phyloP scores from a whole-genome alignment of 495 filamentous ascomycete genomes.

The Apiosordaria backusii region DNA sequence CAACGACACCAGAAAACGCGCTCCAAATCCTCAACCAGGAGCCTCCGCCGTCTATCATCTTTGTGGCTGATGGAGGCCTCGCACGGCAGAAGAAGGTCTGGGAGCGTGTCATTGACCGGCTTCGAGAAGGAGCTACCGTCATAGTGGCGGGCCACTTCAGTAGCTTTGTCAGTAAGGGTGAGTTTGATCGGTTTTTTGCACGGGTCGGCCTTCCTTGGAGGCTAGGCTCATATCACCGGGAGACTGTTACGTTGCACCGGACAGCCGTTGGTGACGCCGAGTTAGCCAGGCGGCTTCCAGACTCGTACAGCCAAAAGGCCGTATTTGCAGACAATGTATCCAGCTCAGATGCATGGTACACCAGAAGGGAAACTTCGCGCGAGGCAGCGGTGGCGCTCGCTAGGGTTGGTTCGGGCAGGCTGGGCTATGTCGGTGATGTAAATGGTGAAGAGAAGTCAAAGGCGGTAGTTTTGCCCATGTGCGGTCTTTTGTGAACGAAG shows the following conservation, averaged over 20 bases:
- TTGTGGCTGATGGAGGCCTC: constrained; percentile 21
- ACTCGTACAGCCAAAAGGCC: constrained; percentile 44
- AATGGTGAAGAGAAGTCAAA: constrained; percentile 39
- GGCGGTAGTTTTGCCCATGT: constrained; percentile 40
- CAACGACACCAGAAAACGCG: constrained; percentile 8
- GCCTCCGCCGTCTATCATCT: constrained; percentile 16
- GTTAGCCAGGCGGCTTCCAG: constrained; percentile 25
- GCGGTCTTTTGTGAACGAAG: constrained; percentile 25
- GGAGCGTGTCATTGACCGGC: constrained; percentile 16
- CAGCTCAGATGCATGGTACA: constrained; percentile 20
- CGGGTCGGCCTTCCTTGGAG: constrained; percentile 40
- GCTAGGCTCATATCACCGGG: constrained; percentile 34
- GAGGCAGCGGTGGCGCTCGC: constrained; percentile 37
- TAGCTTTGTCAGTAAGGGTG: constrained; percentile 21
- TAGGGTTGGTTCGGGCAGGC: constrained; percentile 35
- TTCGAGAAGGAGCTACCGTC: constrained; percentile 27
- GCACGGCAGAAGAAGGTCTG: constrained; percentile 14
- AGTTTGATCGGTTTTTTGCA: constrained; percentile 27
- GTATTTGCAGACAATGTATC: constrained; percentile 39
- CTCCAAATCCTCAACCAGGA: constrained; percentile 15
- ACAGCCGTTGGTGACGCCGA: constrained; percentile 21
- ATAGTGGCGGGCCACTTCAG: constrained; percentile 35
- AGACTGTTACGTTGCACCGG: constrained; percentile 15
- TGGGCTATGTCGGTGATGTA: constrained; percentile 50
- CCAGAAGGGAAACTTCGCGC: not conserved